Evolutionary conservation across 192 early-diverging fungal genomes (phyloP).

Genomic region (Umbelopsis ramanniana): DNA sequence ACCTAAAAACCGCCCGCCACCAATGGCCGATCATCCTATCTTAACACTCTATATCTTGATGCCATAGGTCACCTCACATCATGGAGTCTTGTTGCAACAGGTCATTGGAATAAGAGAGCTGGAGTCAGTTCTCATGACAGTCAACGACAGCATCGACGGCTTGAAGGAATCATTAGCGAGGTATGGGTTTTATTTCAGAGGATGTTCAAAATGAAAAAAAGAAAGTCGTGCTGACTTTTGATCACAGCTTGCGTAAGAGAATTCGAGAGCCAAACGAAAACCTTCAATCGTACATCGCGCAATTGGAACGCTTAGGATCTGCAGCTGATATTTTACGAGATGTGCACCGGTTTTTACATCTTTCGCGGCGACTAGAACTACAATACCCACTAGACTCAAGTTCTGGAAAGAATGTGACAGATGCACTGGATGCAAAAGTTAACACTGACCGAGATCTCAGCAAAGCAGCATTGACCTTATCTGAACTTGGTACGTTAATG

Average conservation of each 20-base stretch:
- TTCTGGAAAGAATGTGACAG: not conserved
- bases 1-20: not conserved
- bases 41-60: not conserved
- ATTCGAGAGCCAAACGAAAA: slow-evolving; percentile 63
- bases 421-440: slow-evolving; percentile 29
- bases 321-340: slow-evolving; percentile 64
- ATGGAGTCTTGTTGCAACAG: slow-evolving; percentile 71
- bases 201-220: not conserved
- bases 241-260: slow-evolving; percentile 58
- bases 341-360: slow-evolving; percentile 63
- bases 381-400: slow-evolving; percentile 45
- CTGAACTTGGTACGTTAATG: slow-evolving; percentile 60
- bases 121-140: slow-evolving; percentile 53
- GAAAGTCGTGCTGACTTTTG: not conserved
- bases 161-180: slow-evolving; percentile 63
- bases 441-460: slow-evolving; percentile 46
- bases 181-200: slow-evolving; percentile 29
- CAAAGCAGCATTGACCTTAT: slow-evolving; percentile 60
- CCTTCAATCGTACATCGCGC: slow-evolving; percentile 61
- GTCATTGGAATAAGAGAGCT: slow-evolving; percentile 68
- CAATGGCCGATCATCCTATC: not conserved
- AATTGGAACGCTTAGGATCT: slow-evolving; percentile 66
- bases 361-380: slow-evolving; percentile 59
- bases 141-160: slow-evolving; percentile 54
- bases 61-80: slow-evolving; percentile 66